These are phyloP conservation scores for Pichia deserticola DNA, from an alignment of 805 yeast species.

Conservation along the genomic window DNA sequence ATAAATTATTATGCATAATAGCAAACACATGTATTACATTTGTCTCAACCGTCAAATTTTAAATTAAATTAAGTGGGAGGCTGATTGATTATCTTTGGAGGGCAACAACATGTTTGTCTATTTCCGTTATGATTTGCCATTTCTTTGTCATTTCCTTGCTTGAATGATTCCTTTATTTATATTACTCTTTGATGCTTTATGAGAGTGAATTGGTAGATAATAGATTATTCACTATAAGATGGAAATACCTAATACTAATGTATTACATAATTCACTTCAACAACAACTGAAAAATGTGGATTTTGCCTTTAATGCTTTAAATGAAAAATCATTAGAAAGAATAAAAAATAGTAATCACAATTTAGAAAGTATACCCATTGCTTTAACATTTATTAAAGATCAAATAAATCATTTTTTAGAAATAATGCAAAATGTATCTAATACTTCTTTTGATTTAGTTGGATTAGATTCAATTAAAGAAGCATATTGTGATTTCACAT, in stretches of 20 bases:
- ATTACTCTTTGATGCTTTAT: not conserved
- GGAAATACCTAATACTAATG: constrained; percentile 5
- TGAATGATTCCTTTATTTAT: too few relatives aligned
- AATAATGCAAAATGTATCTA: not conserved
- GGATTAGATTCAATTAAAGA: constrained; percentile 2
- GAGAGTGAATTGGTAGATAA: not conserved
- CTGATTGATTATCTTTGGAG: too few relatives aligned
- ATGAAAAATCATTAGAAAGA: constrained; percentile 1
- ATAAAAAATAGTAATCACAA: not conserved
- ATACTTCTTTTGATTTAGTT: not conserved
- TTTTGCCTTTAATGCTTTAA: constrained; percentile 2
- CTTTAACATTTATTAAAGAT: not conserved
- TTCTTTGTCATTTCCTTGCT: too few relatives aligned
- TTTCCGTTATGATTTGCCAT: too few relatives aligned
- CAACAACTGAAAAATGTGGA: constrained; percentile 1
- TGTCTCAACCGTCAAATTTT: too few relatives aligned
- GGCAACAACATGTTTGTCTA: too few relatives aligned
- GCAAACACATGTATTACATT: too few relatives aligned
- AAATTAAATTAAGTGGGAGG: too few relatives aligned
- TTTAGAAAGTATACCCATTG: not conserved
- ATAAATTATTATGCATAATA: not conserved
- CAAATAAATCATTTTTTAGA: not conserved
- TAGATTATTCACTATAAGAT: not conserved
- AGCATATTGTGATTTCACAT: constrained; percentile 4
- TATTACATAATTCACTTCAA: not conserved